Conservation (phyloP, 441 rosid species). For the Iberis amara region DNA sequence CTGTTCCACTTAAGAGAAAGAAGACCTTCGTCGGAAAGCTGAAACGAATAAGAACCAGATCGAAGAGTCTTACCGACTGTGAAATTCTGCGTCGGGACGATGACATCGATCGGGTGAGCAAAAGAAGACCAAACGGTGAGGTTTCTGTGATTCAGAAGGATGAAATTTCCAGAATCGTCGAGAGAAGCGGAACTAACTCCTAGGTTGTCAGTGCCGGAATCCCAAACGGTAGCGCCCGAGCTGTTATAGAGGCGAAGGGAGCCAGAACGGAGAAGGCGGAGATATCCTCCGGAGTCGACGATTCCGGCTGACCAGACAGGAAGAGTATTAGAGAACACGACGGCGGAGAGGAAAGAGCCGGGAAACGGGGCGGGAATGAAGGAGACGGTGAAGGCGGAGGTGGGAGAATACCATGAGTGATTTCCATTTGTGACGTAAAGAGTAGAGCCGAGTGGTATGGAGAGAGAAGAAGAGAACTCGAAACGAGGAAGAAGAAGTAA, state of each 20-base stretch:
- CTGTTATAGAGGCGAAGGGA: constrained; percentile 32
- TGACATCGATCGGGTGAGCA: constrained; percentile 44
- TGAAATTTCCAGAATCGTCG: constrained; percentile 46
- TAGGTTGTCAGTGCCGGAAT: constrained; percentile 34
- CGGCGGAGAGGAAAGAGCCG: constrained; percentile 37
- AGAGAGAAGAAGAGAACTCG: constrained; percentile 12
- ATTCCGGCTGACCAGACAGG: constrained; percentile 40
- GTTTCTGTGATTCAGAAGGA: constrained; percentile 29
- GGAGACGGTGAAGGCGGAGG: constrained; percentile 35
- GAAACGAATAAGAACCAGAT: constrained; percentile 54
- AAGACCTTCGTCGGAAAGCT: constrained; percentile 37
- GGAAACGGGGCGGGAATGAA: constrained; percentile 34
- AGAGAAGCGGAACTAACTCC: constrained; percentile 50
- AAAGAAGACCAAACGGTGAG: constrained; percentile 53
- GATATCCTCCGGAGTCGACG: constrained; percentile 42
- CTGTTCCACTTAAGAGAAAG: constrained; percentile 47
- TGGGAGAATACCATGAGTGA: constrained; percentile 38
- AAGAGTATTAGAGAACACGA: constrained; percentile 39
- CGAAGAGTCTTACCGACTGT: constrained; percentile 26
- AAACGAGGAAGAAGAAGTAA: constrained; percentile 6
- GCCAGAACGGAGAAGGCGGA: too few species aligned
- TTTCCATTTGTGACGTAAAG: constrained; percentile 34
- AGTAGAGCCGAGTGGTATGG: constrained; percentile 33
- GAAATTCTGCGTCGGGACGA: constrained; percentile 54
- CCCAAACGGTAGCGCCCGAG: constrained; percentile 52